phyloP scores from a whole-genome alignment of 1,139 yeast species.

The Geotrichum macrosporum region DNA sequence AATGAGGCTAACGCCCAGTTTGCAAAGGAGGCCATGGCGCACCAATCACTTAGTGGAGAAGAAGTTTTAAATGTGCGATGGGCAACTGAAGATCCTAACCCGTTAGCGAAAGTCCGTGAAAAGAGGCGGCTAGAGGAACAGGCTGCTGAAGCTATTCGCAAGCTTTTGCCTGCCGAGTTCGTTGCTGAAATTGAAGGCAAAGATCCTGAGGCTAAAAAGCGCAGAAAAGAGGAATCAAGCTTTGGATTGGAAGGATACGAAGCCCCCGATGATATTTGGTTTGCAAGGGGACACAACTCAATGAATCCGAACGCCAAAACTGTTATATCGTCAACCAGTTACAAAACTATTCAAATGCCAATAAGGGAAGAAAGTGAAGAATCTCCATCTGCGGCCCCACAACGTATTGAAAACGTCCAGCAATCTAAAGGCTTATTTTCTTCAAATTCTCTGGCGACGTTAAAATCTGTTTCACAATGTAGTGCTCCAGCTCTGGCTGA shows the following conservation, averaged over 20 bases:
- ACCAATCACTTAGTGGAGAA: slow-evolving; percentile 58
- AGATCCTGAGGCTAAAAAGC: slow-evolving; percentile 22
- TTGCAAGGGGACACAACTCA: slow-evolving; percentile 22
- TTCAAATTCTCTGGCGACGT: slow-evolving; percentile 1
- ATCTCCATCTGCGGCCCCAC: neutral
- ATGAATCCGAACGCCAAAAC: slow-evolving; percentile 18
- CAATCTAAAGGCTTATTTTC: slow-evolving; percentile 9
- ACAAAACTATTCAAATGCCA: slow-evolving; percentile 2
- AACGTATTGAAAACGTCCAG: slow-evolving; percentile 1
- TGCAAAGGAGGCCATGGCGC: slow-evolving; percentile 89
- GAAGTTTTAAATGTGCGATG: slow-evolving; percentile 73
- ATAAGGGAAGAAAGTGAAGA: neutral
- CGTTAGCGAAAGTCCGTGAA: slow-evolving; percentile 55
- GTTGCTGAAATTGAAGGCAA: slow-evolving; percentile 32
- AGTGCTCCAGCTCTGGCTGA: neutral
- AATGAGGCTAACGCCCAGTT: slow-evolving; percentile 78
- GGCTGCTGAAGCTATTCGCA: slow-evolving; percentile 40
- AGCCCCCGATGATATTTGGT: slow-evolving; percentile 30
- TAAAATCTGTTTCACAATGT: slow-evolving; percentile 1
- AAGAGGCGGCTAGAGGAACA: slow-evolving; percentile 39
- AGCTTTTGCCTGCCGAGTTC: slow-evolving; percentile 34
- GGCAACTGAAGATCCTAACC: slow-evolving; percentile 89
- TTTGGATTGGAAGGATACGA: slow-evolving; percentile 29
- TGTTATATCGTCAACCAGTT: neutral
- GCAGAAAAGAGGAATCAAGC: slow-evolving; percentile 17